Base-by-base conservation (phyloP, 257 asterid genomes). In the Prunella vulgaris region DNA sequence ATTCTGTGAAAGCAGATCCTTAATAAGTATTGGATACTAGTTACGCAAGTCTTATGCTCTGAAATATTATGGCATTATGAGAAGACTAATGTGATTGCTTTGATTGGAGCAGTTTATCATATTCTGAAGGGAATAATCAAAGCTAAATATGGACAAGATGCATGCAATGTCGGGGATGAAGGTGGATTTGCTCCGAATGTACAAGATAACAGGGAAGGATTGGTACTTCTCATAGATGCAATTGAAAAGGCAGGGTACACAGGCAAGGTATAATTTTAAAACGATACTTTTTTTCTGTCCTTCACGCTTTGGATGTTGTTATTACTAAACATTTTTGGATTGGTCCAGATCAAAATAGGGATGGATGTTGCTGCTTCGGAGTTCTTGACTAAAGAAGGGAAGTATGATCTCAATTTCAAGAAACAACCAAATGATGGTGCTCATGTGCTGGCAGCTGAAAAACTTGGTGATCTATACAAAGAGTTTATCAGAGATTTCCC, bases 281-380 rank as follows among this genome's bases (percentile, higher is more conserved):
- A 30, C 6, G 22, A 51, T 21, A 30, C 67, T 21, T 10, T 33
- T 51, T 49, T 35, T 25, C 59, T 7, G 37, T 20, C 63, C 25
- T 24, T 57, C 37, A 13, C 37, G 10, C 8, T 57, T 13, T 0
- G 15, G 18, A 12, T 3, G 18, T 44, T n/a, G 6, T 44, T 44
- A 12, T 44, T 44, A 44, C 18, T 44, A 20, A 69, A 38, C 49
- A 25, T 52, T 15, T 21, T 54, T 68, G 14, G 30, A 46, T 32
- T 63, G 35, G 65, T 78, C 70, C 95, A 94, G 99, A 94, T 94
- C 74, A 94, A 90, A 79, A 94, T 94, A 21, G 99, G 99, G 58
- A 94, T 91, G 99, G 99, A 94, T 73, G 97, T 94, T 73, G 99
- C 99, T 79, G 99, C 99, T 68, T 94, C 99, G 14, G 97, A 94